These are phyloP conservation scores for Gypsophila paniculata DNA, from an alignment of 179 eudicot genomes.

Conservation along the genomic window DNA sequence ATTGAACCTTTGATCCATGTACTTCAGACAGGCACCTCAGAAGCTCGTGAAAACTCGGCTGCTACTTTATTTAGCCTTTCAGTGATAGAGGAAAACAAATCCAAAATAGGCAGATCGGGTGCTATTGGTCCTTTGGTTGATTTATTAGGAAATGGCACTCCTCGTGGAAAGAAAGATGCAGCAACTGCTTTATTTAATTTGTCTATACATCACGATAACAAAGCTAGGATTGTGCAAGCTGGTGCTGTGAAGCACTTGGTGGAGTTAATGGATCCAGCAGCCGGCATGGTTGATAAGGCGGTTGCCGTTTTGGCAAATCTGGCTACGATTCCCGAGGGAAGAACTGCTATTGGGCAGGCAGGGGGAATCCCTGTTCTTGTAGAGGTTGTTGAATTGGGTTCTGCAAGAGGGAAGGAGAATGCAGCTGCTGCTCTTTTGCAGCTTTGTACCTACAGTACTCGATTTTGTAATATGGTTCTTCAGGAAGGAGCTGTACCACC, in stretches of 20 bases:
- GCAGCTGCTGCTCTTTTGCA: slow-evolving; percentile 67
- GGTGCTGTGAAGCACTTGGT: slow-evolving; percentile 59
- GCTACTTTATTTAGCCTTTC: slow-evolving; percentile 48
- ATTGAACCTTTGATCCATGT: slow-evolving; percentile 42
- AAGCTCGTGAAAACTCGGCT: slow-evolving; percentile 44
- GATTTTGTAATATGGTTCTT: slow-evolving; percentile 47
- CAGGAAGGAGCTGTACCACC: slow-evolving; percentile 63
- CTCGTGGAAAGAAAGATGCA: slow-evolving; percentile 44
- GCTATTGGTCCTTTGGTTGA: slow-evolving; percentile 46
- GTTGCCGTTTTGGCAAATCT: slow-evolving; percentile 61
- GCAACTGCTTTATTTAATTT: slow-evolving; percentile 42
- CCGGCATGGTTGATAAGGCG: slow-evolving; percentile 65
- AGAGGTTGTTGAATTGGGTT: slow-evolving; percentile 60
- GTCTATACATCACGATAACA: slow-evolving; percentile 41
- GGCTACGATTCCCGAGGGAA: slow-evolving; percentile 51
- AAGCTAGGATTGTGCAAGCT: slow-evolving; percentile 34
- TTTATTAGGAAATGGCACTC: slow-evolving; percentile 39
- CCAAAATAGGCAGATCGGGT: slow-evolving; percentile 38
- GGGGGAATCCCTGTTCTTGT: slow-evolving; percentile 56
- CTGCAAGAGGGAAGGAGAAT: slow-evolving; percentile 59
- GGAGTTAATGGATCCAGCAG: slow-evolving; percentile 60
- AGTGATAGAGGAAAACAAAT: slow-evolving; percentile 35
- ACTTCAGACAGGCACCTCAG: slow-evolving; percentile 39
- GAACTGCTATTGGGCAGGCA: slow-evolving; percentile 48
- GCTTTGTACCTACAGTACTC: slow-evolving; percentile 46